A percentile compares a stretch with the other conserved stretches of the same genome.
Conservation (phyloP, 2,329 filamentous ascomycete species). For the Aureobasidium sp. region DNA sequence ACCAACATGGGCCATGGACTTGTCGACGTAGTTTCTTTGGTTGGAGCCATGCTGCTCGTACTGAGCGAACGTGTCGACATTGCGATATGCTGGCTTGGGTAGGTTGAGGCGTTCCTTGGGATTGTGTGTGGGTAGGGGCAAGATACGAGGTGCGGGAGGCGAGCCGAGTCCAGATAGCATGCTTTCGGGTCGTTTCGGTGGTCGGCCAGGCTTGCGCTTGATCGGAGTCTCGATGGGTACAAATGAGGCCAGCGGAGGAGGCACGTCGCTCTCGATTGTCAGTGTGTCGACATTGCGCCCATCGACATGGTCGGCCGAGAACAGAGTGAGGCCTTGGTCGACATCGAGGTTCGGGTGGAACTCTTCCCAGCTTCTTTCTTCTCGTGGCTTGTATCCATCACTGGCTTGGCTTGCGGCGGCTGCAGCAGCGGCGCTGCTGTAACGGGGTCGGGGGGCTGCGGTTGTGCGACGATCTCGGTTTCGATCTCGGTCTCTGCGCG, state of each 20-base stretch:
- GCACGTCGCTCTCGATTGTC: background rate
- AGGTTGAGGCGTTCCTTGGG: conserved; percentile 71
- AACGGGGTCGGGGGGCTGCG: conserved; percentile 53
- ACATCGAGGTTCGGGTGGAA: conserved; percentile 95
- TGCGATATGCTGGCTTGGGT: conserved; percentile 65
- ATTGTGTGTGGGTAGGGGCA: conserved; percentile 71
- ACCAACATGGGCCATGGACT: conserved; percentile 89
- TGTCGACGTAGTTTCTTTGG: conserved; percentile 77
- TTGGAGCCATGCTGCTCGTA: conserved; percentile 81
- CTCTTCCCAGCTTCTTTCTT: conserved; percentile 95
- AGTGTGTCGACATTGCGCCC: conserved; percentile 38
- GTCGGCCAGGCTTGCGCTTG: conserved; percentile 55
- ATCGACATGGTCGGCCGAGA: conserved; percentile 77
- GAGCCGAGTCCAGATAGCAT: conserved; percentile 53
- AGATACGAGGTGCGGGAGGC: conserved; percentile 53
- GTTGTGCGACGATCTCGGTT: conserved; percentile 25
- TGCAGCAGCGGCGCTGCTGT: conserved; percentile 78
- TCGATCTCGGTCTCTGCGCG: conserved; percentile 33
- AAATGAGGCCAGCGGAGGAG: conserved; percentile 11
- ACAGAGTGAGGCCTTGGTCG: conserved; percentile 67
- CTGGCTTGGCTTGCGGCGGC: conserved; percentile 81
- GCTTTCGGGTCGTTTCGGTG: conserved; percentile 52
- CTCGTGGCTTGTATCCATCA: conserved; percentile 93
- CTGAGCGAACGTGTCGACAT: conserved; percentile 67
- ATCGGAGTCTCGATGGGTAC: conserved; percentile 28